A percentile compares a stretch with the other conserved stretches of the same genome.
These are phyloP conservation scores for Annona squamosa DNA, from an alignment of 164 flowering plant species.

Conservation along the genomic window DNA sequence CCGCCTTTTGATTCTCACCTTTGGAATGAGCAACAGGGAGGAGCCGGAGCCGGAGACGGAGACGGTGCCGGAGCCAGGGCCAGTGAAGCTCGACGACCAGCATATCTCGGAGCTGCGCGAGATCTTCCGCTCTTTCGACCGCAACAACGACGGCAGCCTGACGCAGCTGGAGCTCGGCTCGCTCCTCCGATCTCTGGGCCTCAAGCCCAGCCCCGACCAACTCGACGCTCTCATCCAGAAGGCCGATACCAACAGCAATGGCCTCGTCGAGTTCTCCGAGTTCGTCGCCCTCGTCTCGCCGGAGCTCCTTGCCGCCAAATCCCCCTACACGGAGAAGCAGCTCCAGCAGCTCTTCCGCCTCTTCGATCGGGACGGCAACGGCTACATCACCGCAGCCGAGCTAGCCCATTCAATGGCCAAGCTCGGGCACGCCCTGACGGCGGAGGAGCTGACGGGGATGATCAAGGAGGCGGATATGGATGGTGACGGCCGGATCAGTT, in stretches of 20 bases:
- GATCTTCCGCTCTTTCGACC: slow-evolving; percentile 75
- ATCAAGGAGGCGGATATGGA: slow-evolving; percentile 65
- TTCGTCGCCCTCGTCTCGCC: slow-evolving; percentile 76
- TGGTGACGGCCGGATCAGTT: slow-evolving; percentile 63
- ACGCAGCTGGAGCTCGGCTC: slow-evolving; percentile 86
- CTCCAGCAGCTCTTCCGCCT: slow-evolving; percentile 46
- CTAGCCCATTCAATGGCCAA: slow-evolving; percentile 64
- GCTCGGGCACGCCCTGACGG: slow-evolving; percentile 58
- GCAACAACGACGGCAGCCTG: slow-evolving; percentile 82
- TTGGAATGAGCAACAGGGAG: not conserved
- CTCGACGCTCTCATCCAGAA: slow-evolving; percentile 56
- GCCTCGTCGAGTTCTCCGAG: slow-evolving; percentile 77
- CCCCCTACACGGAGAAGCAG: slow-evolving; percentile 75
- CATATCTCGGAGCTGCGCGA: slow-evolving; percentile 72
- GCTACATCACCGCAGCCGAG: slow-evolving; percentile 58
- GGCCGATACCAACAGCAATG: slow-evolving; percentile 75
- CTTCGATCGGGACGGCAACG: slow-evolving; percentile 59
- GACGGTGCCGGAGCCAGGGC: slow-evolving; percentile 3
- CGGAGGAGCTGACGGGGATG: slow-evolving; percentile 55
- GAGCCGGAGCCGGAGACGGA: not conserved
- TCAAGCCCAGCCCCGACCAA: slow-evolving; percentile 69
- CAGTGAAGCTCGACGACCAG: slow-evolving; percentile 58
- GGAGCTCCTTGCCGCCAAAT: slow-evolving; percentile 53
- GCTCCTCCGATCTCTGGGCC: slow-evolving; percentile 64
- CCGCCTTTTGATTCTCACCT: no score